Percentiles rank a stretch among this genome's conserved stretches.
phyloP scores from a whole-genome alignment of 192 early-diverging fungal genomes.

The Linnemannia exigua region DNA sequence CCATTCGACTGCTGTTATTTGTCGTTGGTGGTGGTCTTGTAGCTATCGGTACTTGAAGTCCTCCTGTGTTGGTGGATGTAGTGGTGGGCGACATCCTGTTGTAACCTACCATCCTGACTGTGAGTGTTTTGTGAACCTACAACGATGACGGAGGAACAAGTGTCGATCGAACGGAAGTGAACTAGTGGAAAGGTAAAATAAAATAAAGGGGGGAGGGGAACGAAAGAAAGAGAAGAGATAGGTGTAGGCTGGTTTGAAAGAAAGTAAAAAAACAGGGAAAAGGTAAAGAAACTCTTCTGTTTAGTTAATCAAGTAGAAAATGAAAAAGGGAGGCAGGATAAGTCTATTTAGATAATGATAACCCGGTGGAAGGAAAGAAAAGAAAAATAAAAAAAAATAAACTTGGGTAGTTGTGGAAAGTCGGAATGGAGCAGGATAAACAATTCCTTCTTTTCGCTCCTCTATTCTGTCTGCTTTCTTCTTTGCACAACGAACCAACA shows the following conservation, averaged over 20 bases:
- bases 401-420: background rate
- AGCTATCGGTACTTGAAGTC: background rate
- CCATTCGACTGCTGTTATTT: background rate
- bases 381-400: background rate
- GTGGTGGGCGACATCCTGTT: background rate
- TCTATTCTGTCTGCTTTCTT: background rate
- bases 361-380: background rate
- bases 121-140: too few species aligned
- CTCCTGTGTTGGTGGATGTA: background rate
- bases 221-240: background rate
- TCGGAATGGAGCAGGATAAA: background rate
- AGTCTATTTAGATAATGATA: background rate
- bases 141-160: too few species aligned
- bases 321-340: background rate
- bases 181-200: too few species aligned
- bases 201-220: too few species aligned
- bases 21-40: background rate
- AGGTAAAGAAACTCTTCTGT: background rate
- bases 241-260: background rate
- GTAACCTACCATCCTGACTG: background rate
- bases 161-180: too few species aligned
- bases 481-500: background rate
- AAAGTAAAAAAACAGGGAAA: background rate
- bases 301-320: background rate
- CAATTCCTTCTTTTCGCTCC: background rate